phyloP scores from a whole-genome alignment of 2,329 filamentous ascomycete genomes.

The Colletotrichum sp. region DNA sequence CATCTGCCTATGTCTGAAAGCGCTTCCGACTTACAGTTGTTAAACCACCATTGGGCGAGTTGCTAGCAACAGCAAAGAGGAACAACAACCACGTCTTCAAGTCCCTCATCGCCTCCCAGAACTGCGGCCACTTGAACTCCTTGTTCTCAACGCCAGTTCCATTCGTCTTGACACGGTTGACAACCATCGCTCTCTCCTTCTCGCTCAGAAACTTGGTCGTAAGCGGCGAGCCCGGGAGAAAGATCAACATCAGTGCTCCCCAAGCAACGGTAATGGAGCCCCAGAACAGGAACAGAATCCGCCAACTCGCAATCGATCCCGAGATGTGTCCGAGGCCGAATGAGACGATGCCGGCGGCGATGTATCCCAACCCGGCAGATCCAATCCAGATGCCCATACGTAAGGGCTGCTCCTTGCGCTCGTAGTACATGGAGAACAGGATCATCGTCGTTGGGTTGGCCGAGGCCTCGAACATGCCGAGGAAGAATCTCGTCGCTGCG shows the following conservation, averaged over 20 bases:
- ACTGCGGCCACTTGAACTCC: conserved; percentile 71
- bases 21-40: not conserved
- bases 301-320: conserved; percentile 37
- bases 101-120: conserved; percentile 54
- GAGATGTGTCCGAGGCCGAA: conserved; percentile 62
- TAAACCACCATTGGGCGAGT: conserved; percentile 57
- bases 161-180: conserved; percentile 75
- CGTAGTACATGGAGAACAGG: conserved; percentile 53
- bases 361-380: conserved; percentile 62
- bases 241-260: conserved; percentile 62
- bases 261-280: conserved; percentile 65
- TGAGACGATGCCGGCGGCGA: conserved; percentile 59
- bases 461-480: conserved; percentile 24
- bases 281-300: conserved; percentile 64
- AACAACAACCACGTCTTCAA: conserved; percentile 65
- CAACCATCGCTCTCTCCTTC: conserved; percentile 68
- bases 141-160: conserved; percentile 78
- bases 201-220: conserved; percentile 59
- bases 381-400: conserved; percentile 70
- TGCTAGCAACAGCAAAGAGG: conserved; percentile 64
- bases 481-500: conserved; percentile 23
- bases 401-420: conserved; percentile 61
- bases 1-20: fast-evolving
- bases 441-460: conserved; percentile 50
- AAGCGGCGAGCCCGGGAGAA: conserved; percentile 62